Conservation (phyloP, 352 stramenopile species). For the Phytophthora pisi region DNA sequence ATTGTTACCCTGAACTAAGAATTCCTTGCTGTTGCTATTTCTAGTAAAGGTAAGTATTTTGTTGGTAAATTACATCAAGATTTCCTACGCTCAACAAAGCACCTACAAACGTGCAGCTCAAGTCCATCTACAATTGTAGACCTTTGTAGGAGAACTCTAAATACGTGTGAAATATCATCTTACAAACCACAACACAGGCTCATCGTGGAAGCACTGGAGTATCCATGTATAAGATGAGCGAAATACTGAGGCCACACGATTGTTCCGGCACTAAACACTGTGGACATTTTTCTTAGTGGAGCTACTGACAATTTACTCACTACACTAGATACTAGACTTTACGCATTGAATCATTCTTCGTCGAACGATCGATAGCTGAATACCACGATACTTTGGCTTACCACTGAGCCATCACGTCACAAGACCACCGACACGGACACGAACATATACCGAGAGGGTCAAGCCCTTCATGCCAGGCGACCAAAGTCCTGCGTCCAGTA, state of each 20-base stretch:
- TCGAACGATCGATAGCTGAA: conserved; percentile 3
- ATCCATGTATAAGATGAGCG: background rate
- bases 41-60: too few species aligned
- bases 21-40: too few species aligned
- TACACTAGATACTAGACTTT: conserved; percentile 1
- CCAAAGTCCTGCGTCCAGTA: conserved; percentile 52
- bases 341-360: conserved; percentile 4
- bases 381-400: conserved; percentile 19
- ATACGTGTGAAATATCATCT: too few species aligned
- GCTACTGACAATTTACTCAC: background rate
- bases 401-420: conserved; percentile 23
- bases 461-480: conserved; percentile 15
- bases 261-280: background rate
- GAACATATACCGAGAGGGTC: conserved; percentile 1
- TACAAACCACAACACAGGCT: background rate
- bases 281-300: background rate
- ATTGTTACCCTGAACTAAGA: too few species aligned
- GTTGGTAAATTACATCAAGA: too few species aligned
- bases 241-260: background rate
- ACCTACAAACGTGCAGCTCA: too few species aligned
- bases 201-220: background rate
- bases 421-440: conserved; percentile 9
- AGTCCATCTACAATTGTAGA: too few species aligned
- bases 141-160: too few species aligned
- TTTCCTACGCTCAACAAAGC: too few species aligned